Evolutionary conservation across 768 basidiomycete species (phyloP), one percentile per base, ranked within the genome.

Genomic region (Podaxis carcinomalis): DNA sequence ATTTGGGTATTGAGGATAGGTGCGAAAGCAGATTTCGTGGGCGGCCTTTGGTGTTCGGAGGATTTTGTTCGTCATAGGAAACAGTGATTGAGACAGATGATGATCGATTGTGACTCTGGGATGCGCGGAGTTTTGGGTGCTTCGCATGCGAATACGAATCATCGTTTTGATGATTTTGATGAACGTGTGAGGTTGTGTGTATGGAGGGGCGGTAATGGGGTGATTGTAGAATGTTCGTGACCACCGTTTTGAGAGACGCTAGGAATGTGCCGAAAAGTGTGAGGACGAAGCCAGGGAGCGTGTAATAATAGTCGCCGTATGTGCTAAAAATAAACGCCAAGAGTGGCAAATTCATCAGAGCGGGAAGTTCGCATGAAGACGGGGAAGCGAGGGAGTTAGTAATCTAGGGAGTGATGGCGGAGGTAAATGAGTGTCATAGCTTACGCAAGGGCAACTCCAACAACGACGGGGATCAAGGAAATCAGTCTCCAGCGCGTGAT

Each of bases 231-330:
- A 90, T 75, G 70, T 95, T 92, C 10, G 96, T 98, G 65, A 89
- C 84, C 49, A 98, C 89, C 0, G 96, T 97, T 73, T 98, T 98
- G 57, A 97, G 75, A 6, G 97, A 90, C 4, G 97, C 97, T 39
- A 99, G 83, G 56, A 96, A 71, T 0, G 96, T 94, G 47, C 97
- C 97, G 16, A 95, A 74, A 13, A 99, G 80, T 0, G 97, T 98
- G 21, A 99, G 80, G 68, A 92, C 66, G 61, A 98, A 84, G 4
- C 97, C 97, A 72, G 84, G 85, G 1, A 78, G 72, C 0, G 94
- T 97, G 73, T 90, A 97, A 68, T 93, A 90, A 74, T 97, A 98
- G 69, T 98, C 95, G 57, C 95, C 97, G 60, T 93, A 96, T 5
- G 95, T 97, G 11, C 93, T 95, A 67, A 52, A 54, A 53, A 21